Conservation (phyloP, 2,329 filamentous ascomycete genomes). For the Cladosporium velox region DNA sequence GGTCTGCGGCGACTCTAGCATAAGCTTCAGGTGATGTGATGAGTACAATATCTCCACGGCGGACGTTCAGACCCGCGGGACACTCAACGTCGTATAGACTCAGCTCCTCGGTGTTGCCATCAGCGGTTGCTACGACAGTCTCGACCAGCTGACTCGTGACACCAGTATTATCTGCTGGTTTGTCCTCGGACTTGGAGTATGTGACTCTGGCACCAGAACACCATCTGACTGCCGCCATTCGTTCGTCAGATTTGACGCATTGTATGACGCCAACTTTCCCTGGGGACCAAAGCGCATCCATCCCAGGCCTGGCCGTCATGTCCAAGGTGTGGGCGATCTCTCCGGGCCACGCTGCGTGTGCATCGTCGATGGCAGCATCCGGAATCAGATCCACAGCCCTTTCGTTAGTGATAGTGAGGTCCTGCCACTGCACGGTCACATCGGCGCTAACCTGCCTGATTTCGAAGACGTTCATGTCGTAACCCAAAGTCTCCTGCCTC, state of each 20-base stretch:
- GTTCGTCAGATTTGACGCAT: constrained; percentile 55
- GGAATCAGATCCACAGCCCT: constrained; percentile 50
- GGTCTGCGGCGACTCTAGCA: constrained; percentile 30
- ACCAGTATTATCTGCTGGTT: constrained; percentile 39
- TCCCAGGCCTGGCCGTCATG: constrained; percentile 24
- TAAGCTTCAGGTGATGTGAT: constrained; percentile 33
- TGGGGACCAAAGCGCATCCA: constrained; percentile 35
- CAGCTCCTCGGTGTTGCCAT: constrained; percentile 48
- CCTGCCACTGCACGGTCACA: constrained; percentile 62
- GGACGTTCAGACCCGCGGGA: constrained; percentile 51
- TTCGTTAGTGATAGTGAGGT: constrained; percentile 53
- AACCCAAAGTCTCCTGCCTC: constrained; percentile 53
- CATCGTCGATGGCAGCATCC: constrained; percentile 54
- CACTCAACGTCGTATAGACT: constrained; percentile 61
- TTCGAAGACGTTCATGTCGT: constrained; percentile 60
- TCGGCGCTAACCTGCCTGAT: constrained; percentile 52
- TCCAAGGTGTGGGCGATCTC: constrained; percentile 46
- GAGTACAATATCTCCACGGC: constrained; percentile 57
- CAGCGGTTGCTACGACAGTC: constrained; percentile 24
- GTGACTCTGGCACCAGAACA: constrained; percentile 56
- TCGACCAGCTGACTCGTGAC: constrained; percentile 13
- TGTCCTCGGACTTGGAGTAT: constrained; percentile 54
- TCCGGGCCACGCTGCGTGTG: constrained; percentile 59
- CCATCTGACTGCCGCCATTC: constrained; percentile 60
- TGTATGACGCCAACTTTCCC: constrained; percentile 59